Conservation (phyloP, 257 asterid genomes). For the Solanum neorickii region DNA sequence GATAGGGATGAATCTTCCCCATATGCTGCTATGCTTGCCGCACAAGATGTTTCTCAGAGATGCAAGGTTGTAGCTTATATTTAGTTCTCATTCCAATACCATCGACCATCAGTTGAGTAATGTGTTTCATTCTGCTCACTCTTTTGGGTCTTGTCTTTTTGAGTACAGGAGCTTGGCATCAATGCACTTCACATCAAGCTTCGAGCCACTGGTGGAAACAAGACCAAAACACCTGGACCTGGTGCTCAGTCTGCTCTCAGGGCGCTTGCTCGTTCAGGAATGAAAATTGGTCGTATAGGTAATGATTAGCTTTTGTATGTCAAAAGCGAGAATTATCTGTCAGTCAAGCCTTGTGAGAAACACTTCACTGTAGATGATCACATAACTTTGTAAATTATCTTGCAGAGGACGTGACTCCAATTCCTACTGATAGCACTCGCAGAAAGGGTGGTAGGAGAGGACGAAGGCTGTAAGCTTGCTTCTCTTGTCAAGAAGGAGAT, state of each 20-base stretch:
- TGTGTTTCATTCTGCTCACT: not conserved
- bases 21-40: slow-evolving; percentile 1
- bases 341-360: not conserved
- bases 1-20: slow-evolving; percentile 1
- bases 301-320: not conserved
- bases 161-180: not conserved
- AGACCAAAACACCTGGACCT: not conserved
- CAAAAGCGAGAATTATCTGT: not conserved
- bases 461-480: not conserved
- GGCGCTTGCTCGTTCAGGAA: slow-evolving; percentile 1
- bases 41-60: not conserved
- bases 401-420: not conserved
- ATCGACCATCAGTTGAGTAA: not conserved
- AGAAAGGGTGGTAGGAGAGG: slow-evolving; percentile 2
- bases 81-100: not conserved
- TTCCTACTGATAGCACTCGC: not conserved
- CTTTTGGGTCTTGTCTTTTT: not conserved
- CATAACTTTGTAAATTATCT: not conserved
- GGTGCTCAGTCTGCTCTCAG: slow-evolving; percentile 3
- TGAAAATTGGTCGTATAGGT: slow-evolving; percentile 1
- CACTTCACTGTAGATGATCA: not conserved
- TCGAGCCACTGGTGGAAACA: not conserved
- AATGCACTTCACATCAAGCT: slow-evolving; percentile 1
- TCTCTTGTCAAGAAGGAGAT: not conserved
- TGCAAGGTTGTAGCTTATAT: not conserved